Conservation (phyloP, 106 monocot genomes). For the Dioscorea zingiberensis region DNA sequence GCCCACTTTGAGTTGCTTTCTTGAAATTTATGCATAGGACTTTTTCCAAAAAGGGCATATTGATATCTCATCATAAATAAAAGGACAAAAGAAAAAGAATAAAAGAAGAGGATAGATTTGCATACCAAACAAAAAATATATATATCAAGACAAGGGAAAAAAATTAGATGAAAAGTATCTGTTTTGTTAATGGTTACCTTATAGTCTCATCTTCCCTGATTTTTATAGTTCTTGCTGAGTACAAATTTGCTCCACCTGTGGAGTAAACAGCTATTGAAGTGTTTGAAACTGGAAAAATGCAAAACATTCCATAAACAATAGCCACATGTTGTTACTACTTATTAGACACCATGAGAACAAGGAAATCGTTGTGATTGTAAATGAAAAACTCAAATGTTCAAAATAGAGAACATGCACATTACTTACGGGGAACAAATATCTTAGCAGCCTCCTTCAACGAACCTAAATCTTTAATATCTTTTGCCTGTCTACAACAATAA, state of each 20-base stretch:
- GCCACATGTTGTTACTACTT: neutral
- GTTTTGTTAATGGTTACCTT: conserved; percentile 33
- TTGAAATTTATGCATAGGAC: no score
- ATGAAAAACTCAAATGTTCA: neutral
- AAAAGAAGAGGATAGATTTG: no score
- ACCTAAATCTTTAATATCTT: conserved; percentile 90
- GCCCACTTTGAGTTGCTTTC: no score
- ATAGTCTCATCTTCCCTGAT: conserved; percentile 80
- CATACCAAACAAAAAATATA: neutral
- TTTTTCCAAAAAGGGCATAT: no score
- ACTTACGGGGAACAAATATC: conserved; percentile 87
- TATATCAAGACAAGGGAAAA: neutral
- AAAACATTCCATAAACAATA: no score
- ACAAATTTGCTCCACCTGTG: conserved; percentile 72
- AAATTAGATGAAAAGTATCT: neutral
- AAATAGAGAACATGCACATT: neutral
- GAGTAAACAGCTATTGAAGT: conserved; percentile 6
- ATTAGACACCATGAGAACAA: neutral
- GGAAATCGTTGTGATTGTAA: neutral
- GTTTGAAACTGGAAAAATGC: no score
- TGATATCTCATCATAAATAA: no score
- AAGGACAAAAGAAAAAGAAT: no score
- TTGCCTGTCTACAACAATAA: conserved; percentile 38
- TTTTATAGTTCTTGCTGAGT: conserved; percentile 65
- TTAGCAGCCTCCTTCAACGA: conserved; percentile 79